Conservation (phyloP, 306 rosid genomes). For the Crotalaria pallida region DNA sequence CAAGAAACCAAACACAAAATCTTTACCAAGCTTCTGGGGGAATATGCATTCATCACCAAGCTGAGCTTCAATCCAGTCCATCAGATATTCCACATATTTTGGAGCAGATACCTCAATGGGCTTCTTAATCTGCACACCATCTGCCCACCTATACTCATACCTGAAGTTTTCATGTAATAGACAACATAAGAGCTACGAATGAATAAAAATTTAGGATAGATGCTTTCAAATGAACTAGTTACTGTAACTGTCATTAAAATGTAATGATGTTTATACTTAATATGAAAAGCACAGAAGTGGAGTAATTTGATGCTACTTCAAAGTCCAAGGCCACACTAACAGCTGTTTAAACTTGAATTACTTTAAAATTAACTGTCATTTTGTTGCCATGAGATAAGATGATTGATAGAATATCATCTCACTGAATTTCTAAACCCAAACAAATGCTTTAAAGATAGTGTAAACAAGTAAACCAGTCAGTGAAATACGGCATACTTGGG, state of each 20-base stretch:
- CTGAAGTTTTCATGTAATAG: conserved; percentile 34
- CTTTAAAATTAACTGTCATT: no score
- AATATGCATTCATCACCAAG: conserved; percentile 98
- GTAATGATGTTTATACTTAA: no score
- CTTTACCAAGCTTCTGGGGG: conserved; percentile 94
- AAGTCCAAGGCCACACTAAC: not conserved
- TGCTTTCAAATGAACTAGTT: not conserved
- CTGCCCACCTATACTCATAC: conserved; percentile 99
- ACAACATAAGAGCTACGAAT: conserved; percentile 19
- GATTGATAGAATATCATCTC: conserved; percentile 3
- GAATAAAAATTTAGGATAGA: not conserved
- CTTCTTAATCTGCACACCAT: conserved; percentile 93
- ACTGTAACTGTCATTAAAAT: not conserved
- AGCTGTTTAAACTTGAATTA: not conserved
- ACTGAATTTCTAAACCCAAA: not conserved
- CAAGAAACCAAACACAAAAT: not conserved
- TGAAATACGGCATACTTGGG: conserved; percentile 72
- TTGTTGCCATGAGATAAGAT: not conserved
- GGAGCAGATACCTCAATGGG: conserved; percentile 99
- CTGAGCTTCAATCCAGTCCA: conserved; percentile 99
- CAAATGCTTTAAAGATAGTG: not conserved
- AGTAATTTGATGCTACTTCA: not conserved
- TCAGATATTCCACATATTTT: conserved; percentile 93
- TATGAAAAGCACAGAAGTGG: not conserved
- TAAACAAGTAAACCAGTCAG: conserved; percentile 1